Evolutionary conservation across 2,329 filamentous ascomycete species (phyloP), one percentile per base, ranked within the genome.

Genomic region (Penicillium freii): DNA sequence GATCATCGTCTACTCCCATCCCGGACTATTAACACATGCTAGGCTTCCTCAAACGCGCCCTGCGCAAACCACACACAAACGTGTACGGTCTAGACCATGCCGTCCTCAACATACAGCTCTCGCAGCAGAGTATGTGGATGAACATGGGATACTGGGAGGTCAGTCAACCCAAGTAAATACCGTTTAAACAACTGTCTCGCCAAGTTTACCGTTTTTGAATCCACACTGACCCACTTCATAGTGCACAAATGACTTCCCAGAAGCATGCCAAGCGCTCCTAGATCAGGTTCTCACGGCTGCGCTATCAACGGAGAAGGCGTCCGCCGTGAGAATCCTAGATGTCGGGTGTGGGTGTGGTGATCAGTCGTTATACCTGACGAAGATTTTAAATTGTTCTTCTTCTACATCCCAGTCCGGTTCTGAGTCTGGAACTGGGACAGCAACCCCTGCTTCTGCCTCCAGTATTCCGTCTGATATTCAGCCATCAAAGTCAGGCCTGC

Each of bases 131-230:
- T n/a, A 83, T 85, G 82, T 86, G 84, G 83, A 86, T 86, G 82
- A 86, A 85, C 56, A 79, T 86, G 72, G 84, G 83, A 0, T 85
- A 82, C 58, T 86, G 83, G 84, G 80, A 78, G 66, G 80, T 74
- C 56, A 46, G 62, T 61, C 1, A 39, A 10, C 23, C 15, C 27
- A 11, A 34, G 15, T 15, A n/a, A 48, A 33, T 39, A 36, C 34
- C 15, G 10, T 11, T 48, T 38, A 25, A 25, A 42, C 13, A 39
- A 23, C 9, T 7, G 21, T 29, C 13, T 21, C 11, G 13, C 8
- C 15, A 13, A 40, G 6, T 17, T 4, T 7, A 10, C 13, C 8
- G 8, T 6, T 1, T 23, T 29, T 17, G 25, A 29, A 21, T 38
- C 33, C 40, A 50, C 42, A 34, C 29, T 51, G 27, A 61, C 44